Evolutionary conservation across 73 alveolate genomes (phyloP).

Genomic region (Blepharisma japonicum): DNA sequence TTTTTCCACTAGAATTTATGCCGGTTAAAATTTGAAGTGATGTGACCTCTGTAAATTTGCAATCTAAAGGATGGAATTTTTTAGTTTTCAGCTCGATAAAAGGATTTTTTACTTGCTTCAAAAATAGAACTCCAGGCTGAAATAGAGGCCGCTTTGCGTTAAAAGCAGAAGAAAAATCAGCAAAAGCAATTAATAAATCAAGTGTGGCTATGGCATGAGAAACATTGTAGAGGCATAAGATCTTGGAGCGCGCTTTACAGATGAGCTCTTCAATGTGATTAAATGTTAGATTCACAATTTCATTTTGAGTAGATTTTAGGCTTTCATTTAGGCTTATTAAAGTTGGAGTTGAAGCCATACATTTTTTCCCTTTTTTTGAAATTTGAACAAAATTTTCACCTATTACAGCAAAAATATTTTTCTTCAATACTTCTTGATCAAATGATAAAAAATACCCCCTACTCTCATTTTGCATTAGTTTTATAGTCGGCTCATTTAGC

Average conservation of each 20-base stretch:
- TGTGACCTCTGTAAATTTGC: not conserved
- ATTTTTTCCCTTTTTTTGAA: conserved; percentile 6
- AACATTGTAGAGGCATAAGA: not conserved
- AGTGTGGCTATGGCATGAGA: conserved; percentile 2
- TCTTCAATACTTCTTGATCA: not conserved
- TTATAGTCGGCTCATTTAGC: not conserved
- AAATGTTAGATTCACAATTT: not conserved
- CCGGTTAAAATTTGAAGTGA: conserved; percentile 70
- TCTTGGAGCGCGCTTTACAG: not conserved
- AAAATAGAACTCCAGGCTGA: not conserved
- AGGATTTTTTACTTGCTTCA: not conserved
- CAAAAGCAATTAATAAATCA: not conserved
- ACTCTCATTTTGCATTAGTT: not conserved
- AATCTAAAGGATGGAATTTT: conserved; percentile 10
- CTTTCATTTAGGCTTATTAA: not conserved
- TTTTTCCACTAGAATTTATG: conserved; percentile 97
- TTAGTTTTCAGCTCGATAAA: not conserved
- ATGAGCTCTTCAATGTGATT: conserved; percentile 5
- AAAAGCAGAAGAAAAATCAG: not conserved
- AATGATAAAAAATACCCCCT: conserved; percentile 3
- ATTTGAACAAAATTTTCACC: conserved; percentile 9
- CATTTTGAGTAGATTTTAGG: conserved; percentile 11
- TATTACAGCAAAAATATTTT: not conserved
- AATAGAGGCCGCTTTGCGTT: not conserved
- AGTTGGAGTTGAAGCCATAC: conserved; percentile 13